phyloP scores from a whole-genome alignment of 2,329 filamentous ascomycete genomes.

The Aspergillus bombycis region DNA sequence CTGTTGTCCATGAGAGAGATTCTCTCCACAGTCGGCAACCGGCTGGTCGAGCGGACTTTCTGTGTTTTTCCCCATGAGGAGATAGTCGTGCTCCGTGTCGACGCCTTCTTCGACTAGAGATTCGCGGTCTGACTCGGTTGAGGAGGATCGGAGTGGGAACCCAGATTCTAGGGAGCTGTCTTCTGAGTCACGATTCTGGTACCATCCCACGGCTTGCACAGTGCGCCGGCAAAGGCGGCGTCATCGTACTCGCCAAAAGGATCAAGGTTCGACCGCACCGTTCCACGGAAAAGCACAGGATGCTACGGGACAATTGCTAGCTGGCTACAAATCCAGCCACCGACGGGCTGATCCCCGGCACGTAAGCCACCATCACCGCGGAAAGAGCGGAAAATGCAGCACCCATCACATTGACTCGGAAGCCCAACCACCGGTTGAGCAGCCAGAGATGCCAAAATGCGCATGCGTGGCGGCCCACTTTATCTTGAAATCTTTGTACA shows the following conservation, averaged over 20 bases:
- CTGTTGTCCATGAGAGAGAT: constrained; percentile 35
- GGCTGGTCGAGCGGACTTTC: too few relatives aligned
- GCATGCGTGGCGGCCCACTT: neutral
- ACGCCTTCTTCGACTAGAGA: too few relatives aligned
- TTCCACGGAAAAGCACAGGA: constrained; percentile 79
- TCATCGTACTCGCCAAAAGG: constrained; percentile 73
- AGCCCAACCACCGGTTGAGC: constrained; percentile 4
- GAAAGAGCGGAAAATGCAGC: neutral
- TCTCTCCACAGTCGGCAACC: too few relatives aligned
- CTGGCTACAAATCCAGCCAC: constrained; percentile 49
- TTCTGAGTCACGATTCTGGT: neutral
- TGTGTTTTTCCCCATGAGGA: too few relatives aligned
- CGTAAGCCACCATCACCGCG: neutral
- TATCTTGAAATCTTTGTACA: too few relatives aligned
- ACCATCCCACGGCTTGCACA: constrained; percentile 68
- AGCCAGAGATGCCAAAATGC: constrained; percentile 10
- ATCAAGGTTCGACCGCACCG: constrained; percentile 75
- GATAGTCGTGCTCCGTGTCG: too few relatives aligned
- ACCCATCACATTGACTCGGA: constrained; percentile 1
- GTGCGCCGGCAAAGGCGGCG: constrained; percentile 67
- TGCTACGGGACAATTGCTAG: constrained; percentile 83
- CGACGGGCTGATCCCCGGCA: constrained; percentile 1
- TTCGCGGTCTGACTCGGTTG: constrained; percentile 33
- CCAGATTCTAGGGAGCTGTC: too few relatives aligned
- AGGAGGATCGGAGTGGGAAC: neutral